Percentiles rank a stretch among this genome's conserved stretches.
Conservation (phyloP, 1,139 yeast species). For the Tardiomyces depauwii region DNA sequence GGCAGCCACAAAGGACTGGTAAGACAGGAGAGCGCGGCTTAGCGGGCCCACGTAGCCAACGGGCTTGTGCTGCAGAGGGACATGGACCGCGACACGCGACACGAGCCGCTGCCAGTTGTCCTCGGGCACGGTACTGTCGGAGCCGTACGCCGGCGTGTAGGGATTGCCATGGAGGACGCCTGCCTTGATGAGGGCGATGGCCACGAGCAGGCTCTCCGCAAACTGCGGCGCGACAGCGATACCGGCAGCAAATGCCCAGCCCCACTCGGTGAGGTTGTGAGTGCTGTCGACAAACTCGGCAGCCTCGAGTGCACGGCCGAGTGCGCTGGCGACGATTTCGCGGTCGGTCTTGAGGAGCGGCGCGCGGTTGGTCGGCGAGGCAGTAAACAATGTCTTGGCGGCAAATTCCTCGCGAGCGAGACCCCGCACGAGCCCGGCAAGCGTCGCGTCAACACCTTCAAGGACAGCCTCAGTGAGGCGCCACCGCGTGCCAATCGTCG, state of each 20-base stretch:
- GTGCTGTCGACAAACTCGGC: slow-evolving; percentile 41
- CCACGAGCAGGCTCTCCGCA: slow-evolving; percentile 19
- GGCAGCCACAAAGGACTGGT: slow-evolving; percentile 55
- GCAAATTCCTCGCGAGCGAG: neutral
- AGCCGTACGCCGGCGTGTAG: slow-evolving; percentile 18
- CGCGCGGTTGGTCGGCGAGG: neutral
- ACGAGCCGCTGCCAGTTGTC: slow-evolving; percentile 24
- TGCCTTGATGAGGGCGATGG: slow-evolving; percentile 19
- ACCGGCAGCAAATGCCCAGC: slow-evolving; percentile 35
- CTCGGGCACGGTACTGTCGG: neutral
- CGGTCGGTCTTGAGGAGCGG: neutral
- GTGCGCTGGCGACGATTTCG: slow-evolving; percentile 29
- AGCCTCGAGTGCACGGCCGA: slow-evolving; percentile 47
- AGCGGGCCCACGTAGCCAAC: slow-evolving; percentile 61
- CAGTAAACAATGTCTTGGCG: neutral
- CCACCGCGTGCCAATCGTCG: neutral
- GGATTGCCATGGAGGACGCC: slow-evolving; percentile 13
- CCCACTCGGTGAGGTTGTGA: slow-evolving; percentile 42
- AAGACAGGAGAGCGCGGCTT: slow-evolving; percentile 49
- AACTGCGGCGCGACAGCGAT: slow-evolving; percentile 18
- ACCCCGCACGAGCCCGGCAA: neutral
- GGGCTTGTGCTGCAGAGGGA: slow-evolving; percentile 43
- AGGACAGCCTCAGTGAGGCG: neutral
- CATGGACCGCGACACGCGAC: slow-evolving; percentile 47
- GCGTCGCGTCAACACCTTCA: neutral